Evolutionary conservation across 73 alveolate genomes (phyloP).

Genomic region (Loxodes magnus): DNA sequence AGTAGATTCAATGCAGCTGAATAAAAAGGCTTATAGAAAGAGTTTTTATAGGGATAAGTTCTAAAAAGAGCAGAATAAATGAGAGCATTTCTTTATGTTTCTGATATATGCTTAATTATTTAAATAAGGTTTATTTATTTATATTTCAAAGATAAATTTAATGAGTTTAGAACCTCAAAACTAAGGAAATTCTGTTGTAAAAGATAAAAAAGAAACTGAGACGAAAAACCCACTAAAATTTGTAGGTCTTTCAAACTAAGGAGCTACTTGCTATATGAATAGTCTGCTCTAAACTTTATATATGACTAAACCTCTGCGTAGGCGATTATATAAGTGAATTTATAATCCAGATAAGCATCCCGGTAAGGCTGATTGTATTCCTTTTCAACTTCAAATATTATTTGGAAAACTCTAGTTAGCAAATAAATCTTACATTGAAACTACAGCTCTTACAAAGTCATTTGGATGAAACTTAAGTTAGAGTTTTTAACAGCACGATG

Average conservation of each 20-base stretch:
- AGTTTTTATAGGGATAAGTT: no score
- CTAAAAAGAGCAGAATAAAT: no score
- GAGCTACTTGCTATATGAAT: constrained; percentile 77
- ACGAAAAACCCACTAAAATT: neutral
- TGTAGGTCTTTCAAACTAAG: constrained; percentile 85
- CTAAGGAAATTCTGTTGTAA: no score
- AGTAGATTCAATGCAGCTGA: no score
- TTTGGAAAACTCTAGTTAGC: constrained; percentile 43
- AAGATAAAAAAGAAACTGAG: no score
- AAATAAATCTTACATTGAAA: constrained; percentile 9
- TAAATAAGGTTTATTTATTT: no score
- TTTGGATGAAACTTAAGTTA: constrained; percentile 43
- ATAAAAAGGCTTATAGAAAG: no score
- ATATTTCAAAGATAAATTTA: no score
- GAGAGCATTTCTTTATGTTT: no score
- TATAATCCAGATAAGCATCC: constrained; percentile 42
- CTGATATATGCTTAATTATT: no score
- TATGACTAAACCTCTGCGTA: constrained; percentile 50
- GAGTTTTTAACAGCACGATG: constrained; percentile 51
- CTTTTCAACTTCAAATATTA: constrained; percentile 43
- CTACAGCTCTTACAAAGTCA: constrained; percentile 33
- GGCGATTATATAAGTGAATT: neutral
- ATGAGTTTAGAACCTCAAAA: no score
- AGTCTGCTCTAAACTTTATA: constrained; percentile 63
- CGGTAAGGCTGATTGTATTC: constrained; percentile 40